A percentile compares a stretch with the other conserved stretches of the same genome.
Conservation (phyloP, 2,329 filamentous ascomycete genomes). For the Ophiostoma ulmi region DNA sequence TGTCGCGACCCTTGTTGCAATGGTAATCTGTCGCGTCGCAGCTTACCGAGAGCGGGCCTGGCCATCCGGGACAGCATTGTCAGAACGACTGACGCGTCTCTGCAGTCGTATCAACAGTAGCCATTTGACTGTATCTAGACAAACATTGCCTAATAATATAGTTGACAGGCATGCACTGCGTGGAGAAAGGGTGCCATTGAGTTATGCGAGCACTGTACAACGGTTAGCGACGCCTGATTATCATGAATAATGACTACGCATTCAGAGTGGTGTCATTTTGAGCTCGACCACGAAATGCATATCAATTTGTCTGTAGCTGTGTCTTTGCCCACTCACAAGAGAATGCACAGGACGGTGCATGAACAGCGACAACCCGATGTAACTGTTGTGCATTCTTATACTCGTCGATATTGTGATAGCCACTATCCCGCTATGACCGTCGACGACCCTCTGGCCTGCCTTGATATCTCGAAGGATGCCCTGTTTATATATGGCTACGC, state of each 20-base stretch:
- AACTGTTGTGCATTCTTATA: conserved; percentile 7
- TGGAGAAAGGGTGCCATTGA: too few species aligned
- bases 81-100: neutral
- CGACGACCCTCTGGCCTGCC: neutral
- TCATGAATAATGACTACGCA: neutral
- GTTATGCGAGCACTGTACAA: too few species aligned
- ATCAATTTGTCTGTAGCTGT: neutral
- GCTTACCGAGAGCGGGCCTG: too few species aligned
- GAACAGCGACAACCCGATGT: neutral
- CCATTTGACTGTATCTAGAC: neutral
- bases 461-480: neutral
- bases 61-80: neutral
- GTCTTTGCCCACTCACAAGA: neutral
- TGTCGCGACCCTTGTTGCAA: neutral
- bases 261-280: neutral
- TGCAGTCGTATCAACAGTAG: neutral
- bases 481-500: neutral
- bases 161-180: neutral
- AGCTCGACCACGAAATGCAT: neutral
- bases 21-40: neutral
- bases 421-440: neutral
- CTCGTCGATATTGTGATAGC: conserved; percentile 1
- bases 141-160: neutral
- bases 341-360: neutral
- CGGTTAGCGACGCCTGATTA: too few species aligned